A percentile compares a stretch with the other conserved stretches of the same genome.
Evolutionary conservation across 306 rosid species (phyloP).

Genomic region (Vachellia collinsii): DNA sequence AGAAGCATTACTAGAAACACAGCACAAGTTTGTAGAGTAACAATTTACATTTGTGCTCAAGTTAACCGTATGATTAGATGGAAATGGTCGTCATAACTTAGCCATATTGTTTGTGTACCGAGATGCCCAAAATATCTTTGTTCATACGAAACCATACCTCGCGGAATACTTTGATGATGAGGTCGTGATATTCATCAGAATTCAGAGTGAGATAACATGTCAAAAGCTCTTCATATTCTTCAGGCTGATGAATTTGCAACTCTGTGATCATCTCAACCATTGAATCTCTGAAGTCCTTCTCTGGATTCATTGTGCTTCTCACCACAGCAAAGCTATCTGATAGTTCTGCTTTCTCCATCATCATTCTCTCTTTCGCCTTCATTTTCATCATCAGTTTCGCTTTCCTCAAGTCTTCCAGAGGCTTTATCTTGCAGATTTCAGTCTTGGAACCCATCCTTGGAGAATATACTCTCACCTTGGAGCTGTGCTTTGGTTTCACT

Average conservation of each 20-base stretch:
- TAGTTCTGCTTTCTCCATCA: conserved; percentile 40
- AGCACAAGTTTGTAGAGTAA: conserved; percentile 18
- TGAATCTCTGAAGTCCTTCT: conserved; percentile 89
- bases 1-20: conserved; percentile 32
- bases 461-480: conserved; percentile 61
- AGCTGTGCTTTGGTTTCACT: conserved; percentile 56
- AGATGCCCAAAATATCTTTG: conserved; percentile 46
- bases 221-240: conserved; percentile 83
- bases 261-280: conserved; percentile 91
- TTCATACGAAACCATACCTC: conserved; percentile 86
- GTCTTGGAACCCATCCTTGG: conserved; percentile 71
- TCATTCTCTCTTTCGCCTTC: conserved; percentile 43
- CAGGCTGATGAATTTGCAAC: conserved; percentile 58
- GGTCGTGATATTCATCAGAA: conserved; percentile 80
- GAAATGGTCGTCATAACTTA: conserved; percentile 34
- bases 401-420: conserved; percentile 69
- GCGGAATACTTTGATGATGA: conserved; percentile 82
- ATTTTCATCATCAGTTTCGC: conserved; percentile 61
- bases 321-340: conserved; percentile 81
- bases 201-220: conserved; percentile 88
- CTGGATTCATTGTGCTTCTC: conserved; percentile 73
- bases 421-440: conserved; percentile 72
- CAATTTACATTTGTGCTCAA: conserved; percentile 24
- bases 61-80: conserved; percentile 23
- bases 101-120: conserved; percentile 39